Percentiles rank a stretch among this genome's conserved stretches.
phyloP scores from a whole-genome alignment of 768 basidiomycete genomes.

The Collybia sp. region DNA sequence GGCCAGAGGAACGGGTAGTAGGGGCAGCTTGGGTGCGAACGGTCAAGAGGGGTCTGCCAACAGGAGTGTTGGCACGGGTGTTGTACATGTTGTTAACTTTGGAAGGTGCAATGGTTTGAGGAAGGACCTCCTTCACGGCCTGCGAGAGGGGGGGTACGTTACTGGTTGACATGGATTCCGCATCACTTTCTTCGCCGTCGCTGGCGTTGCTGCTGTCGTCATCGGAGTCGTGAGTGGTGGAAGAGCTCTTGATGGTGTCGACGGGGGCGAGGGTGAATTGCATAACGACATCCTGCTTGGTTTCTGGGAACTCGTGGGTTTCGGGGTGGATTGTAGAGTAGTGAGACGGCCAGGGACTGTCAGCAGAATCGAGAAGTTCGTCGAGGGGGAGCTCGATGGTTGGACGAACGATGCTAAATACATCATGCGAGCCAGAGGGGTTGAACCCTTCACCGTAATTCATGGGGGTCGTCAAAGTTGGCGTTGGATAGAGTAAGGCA shows the following conservation, averaged over 20 bases:
- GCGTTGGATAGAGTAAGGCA: conserved; percentile 64
- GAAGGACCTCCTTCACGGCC: conserved; percentile 35
- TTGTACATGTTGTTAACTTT: conserved; percentile 53
- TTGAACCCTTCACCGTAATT: conserved; percentile 76
- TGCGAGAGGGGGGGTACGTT: conserved; percentile 33
- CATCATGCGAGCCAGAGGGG: conserved; percentile 38
- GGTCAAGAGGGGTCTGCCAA: conserved; percentile 53
- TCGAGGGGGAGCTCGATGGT: conserved; percentile 88
- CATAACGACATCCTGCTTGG: conserved; percentile 28
- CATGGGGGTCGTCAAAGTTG: conserved; percentile 62
- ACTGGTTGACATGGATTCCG: conserved; percentile 25
- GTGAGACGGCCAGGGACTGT: conserved; percentile 12
- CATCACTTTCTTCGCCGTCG: conserved; percentile 31
- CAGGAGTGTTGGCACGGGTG: conserved; percentile 40
- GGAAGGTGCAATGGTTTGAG: conserved; percentile 54
- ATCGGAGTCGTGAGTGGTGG: conserved; percentile 22
- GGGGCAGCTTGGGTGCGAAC: conserved; percentile 49
- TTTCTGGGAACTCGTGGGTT: conserved; percentile 6
- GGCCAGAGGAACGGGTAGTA: conserved; percentile 51
- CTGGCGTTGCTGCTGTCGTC: conserved; percentile 26
- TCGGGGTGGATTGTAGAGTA: conserved; percentile 5
- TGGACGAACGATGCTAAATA: conserved; percentile 64
- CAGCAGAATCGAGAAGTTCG: conserved; percentile 56
- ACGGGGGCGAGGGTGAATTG: conserved; percentile 8
- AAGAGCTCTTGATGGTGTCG: conserved; percentile 10